Conservation (phyloP, 768 basidiomycete genomes). For the Mycena galopus region DNA sequence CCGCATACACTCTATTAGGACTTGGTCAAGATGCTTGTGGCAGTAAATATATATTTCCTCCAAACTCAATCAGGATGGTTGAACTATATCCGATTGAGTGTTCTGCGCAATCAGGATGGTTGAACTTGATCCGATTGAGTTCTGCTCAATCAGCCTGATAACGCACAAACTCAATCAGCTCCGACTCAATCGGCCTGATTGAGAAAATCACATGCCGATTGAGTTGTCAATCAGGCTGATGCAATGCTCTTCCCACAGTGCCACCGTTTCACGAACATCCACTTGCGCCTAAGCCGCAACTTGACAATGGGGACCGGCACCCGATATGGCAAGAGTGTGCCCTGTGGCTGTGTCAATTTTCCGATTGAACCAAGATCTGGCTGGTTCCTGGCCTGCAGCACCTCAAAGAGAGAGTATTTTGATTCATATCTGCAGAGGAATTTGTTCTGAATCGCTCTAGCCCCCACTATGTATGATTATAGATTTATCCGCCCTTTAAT, state of each 20-base stretch:
- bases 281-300: no score
- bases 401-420: not conserved
- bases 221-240: constrained; percentile 18
- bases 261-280: no score
- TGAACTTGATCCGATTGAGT: no score
- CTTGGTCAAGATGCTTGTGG: not conserved
- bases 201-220: constrained; percentile 8
- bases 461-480: not conserved
- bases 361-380: not conserved
- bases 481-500: not conserved
- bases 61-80: not conserved
- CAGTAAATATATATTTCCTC: not conserved
- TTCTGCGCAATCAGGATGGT: no score
- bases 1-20: no score
- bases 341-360: not conserved
- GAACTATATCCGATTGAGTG: not conserved
- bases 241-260: constrained; percentile 5
- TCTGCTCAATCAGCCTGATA: not conserved
- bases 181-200: not conserved
- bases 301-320: not conserved
- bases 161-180: not conserved
- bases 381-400: not conserved
- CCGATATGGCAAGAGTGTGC: no score
- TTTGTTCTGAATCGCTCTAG: not conserved
- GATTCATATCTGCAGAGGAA: not conserved